These are phyloP conservation scores for Aspergillus sclerotialis DNA, from an alignment of 2,329 filamentous ascomycete species.

Conservation along the genomic window DNA sequence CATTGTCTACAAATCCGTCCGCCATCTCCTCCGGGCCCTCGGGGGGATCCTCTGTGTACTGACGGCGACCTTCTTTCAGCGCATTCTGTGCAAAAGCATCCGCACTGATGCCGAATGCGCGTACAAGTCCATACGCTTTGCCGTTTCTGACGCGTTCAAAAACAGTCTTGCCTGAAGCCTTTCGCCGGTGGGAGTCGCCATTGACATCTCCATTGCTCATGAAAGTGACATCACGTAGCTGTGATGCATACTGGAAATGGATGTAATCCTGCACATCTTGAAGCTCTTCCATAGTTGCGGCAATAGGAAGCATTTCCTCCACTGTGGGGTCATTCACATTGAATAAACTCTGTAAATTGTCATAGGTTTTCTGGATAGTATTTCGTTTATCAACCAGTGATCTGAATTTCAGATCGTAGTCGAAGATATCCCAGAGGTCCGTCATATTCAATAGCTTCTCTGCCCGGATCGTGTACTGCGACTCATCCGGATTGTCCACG, in stretches of 20 bases:
- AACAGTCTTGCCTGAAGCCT: constrained; percentile 71
- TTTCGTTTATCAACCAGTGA: constrained; percentile 89
- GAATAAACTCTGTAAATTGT: constrained; percentile 62
- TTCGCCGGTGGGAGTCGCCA: constrained; percentile 65
- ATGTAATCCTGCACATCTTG: constrained; percentile 96
- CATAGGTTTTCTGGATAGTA: constrained; percentile 69
- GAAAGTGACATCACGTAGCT: constrained; percentile 72
- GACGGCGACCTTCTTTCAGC: constrained; percentile 67
- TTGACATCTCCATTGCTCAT: constrained; percentile 50
- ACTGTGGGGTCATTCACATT: constrained; percentile 66
- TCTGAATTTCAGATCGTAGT: constrained; percentile 90
- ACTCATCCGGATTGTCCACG: constrained; percentile 61
- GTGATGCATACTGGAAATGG: constrained; percentile 82
- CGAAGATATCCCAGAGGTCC: constrained; percentile 90
- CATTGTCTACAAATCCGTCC: constrained; percentile 64
- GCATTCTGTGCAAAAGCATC: constrained; percentile 85
- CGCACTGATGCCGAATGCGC: constrained; percentile 81
- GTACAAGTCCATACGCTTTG: constrained; percentile 73
- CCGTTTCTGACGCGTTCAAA: constrained; percentile 80
- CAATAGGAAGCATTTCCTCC: constrained; percentile 71
- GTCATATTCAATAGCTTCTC: constrained; percentile 88
- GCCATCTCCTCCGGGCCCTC: constrained; percentile 80
- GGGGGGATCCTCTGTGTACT: constrained; percentile 76
- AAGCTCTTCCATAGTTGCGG: constrained; percentile 85
- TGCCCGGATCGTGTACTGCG: constrained; percentile 66